Percentiles rank a stretch among this genome's conserved stretches.
These are phyloP conservation scores for Mortierella sp. DNA, from an alignment of 371 early-diverging fungal species.

Conservation along the genomic window DNA sequence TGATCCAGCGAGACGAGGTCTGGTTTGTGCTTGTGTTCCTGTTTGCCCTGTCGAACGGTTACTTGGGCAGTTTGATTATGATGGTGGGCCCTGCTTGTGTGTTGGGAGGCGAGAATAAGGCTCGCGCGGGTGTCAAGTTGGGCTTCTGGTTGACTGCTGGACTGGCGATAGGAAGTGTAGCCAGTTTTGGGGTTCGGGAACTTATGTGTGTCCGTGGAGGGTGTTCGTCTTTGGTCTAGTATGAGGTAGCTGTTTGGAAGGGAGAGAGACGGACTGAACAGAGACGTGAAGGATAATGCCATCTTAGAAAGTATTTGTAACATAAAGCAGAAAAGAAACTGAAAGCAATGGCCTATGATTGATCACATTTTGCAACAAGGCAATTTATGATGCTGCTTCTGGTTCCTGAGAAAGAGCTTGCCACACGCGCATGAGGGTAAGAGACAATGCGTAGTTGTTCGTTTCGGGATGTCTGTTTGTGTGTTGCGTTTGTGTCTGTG, in stretches of 20 bases:
- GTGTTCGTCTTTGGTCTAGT: slow-evolving; percentile 24
- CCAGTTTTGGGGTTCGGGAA: slow-evolving; percentile 68
- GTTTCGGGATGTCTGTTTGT: background rate
- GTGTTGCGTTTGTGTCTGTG: background rate
- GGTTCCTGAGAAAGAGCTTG: background rate
- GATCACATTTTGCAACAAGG: background rate
- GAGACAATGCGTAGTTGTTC: background rate
- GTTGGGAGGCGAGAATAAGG: slow-evolving; percentile 62
- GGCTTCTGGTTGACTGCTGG: slow-evolving; percentile 80
- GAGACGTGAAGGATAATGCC: background rate
- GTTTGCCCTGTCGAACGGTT: slow-evolving; percentile 81
- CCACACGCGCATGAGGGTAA: background rate
- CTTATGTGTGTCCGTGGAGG: slow-evolving; percentile 60
- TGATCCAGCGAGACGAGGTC: slow-evolving; percentile 71
- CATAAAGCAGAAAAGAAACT: background rate
- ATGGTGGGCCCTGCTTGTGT: slow-evolving; percentile 80
- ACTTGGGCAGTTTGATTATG: slow-evolving; percentile 78
- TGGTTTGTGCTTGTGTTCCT: slow-evolving; percentile 73
- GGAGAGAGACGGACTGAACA: background rate
- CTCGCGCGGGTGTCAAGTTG: slow-evolving; percentile 76
- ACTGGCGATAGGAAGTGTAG: slow-evolving; percentile 75
- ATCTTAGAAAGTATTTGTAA: slow-evolving; percentile 2
- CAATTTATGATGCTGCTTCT: background rate
- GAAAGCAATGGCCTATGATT: background rate
- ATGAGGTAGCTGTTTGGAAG: background rate